A percentile compares a stretch with the other conserved stretches of the same genome.
Conservation (phyloP, 108 stramenopile genomes). For the Thalassiosira profunda region DNA sequence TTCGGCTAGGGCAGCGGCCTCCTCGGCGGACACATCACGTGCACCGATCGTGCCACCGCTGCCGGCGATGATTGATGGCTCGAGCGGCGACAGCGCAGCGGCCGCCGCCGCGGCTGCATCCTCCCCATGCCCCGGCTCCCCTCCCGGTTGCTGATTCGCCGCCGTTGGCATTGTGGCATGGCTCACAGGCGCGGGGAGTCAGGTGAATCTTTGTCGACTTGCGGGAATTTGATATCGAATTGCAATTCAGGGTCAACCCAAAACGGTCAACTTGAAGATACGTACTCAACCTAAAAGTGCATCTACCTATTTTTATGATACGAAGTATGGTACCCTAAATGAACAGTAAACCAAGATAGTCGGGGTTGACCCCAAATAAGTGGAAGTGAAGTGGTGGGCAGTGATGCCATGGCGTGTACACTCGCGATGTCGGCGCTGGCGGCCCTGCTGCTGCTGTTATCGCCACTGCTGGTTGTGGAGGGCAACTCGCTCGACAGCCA, state of each 20-base stretch:
- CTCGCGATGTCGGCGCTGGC: background rate
- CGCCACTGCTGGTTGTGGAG: background rate
- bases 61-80: no score
- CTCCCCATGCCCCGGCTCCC: constrained; percentile 93
- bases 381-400: no score
- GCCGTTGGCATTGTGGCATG: no score
- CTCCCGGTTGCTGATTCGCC: no score
- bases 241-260: constrained; percentile 87
- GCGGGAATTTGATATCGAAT: constrained; percentile 52
- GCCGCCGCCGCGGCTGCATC: constrained; percentile 97
- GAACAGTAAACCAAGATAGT: no score
- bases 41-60: no score
- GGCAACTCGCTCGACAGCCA: background rate
- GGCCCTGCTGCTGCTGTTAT: background rate
- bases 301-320: background rate
- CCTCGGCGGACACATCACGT: no score
- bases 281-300: background rate
- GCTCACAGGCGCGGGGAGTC: constrained; percentile 7
- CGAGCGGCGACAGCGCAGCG: no score
- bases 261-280: constrained; percentile 81
- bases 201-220: background rate
- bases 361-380: no score
- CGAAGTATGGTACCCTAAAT: constrained; percentile 34
- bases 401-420: constrained; percentile 6
- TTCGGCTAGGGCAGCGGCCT: no score